Evolutionary conservation across 495 filamentous ascomycete genomes (phyloP).

Genomic region (Xylaria venustula): DNA sequence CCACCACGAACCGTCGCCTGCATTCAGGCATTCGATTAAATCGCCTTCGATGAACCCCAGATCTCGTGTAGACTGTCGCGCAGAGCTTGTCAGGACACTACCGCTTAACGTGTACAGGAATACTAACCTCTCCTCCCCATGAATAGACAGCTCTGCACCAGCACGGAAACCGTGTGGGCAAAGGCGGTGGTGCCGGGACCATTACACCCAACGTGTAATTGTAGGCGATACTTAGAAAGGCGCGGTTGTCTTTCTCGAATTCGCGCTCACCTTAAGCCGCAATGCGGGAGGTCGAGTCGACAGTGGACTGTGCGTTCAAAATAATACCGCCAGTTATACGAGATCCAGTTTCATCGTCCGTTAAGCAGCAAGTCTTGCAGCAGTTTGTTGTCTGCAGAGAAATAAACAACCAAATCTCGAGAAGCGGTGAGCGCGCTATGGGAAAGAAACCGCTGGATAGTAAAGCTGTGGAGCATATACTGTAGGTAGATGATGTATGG

Average conservation of each 20-base stretch:
- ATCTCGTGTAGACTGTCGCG: conserved; percentile 73
- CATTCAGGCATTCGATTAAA: conserved; percentile 96
- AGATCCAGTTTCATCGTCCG: conserved; percentile 1
- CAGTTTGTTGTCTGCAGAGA: neutral
- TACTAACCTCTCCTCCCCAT: conserved; percentile 85
- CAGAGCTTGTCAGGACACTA: conserved; percentile 15
- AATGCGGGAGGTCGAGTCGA: neutral
- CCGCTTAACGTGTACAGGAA: conserved; percentile 13
- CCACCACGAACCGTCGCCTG: conserved; percentile 98
- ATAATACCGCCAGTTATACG: neutral
- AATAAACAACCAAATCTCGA: neutral
- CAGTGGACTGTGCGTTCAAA: neutral
- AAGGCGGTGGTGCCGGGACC: conserved; percentile 56
- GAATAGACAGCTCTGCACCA: conserved; percentile 95
- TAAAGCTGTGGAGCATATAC: conserved; percentile 5
- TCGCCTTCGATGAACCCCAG: conserved; percentile 97
- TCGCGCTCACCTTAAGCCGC: neutral
- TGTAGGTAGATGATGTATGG: neutral
- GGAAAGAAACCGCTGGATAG: neutral
- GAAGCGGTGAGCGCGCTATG: conserved; percentile 3
- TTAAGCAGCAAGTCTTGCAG: conserved; percentile 1
- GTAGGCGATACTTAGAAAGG: no score
- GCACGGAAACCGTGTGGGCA: conserved; percentile 89
- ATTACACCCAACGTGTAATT: conserved; percentile 27
- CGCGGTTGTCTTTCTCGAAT: no score